These are phyloP conservation scores for Dillenia turbinata DNA, from an alignment of 164 flowering plant genomes.

Conservation along the genomic window DNA sequence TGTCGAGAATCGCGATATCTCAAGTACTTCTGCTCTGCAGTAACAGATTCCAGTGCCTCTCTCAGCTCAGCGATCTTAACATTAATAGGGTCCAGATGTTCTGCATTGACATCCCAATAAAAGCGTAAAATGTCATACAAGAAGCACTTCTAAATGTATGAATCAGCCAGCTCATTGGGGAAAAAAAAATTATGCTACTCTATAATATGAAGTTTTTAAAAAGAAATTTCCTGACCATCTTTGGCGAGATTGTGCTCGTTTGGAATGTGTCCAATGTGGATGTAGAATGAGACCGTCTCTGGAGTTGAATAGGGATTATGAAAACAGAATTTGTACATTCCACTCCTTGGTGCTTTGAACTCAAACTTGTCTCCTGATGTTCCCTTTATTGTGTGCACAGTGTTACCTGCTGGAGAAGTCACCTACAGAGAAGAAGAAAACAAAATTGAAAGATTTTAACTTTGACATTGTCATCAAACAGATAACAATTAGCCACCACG, in stretches of 20 bases:
- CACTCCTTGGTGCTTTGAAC: conserved; percentile 82
- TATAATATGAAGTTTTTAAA: background rate
- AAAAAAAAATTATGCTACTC: background rate
- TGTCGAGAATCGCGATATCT: conserved; percentile 94
- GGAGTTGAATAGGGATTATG: conserved; percentile 82
- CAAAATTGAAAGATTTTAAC: background rate
- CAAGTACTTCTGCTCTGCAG: conserved; percentile 86
- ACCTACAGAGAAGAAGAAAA: conserved; percentile 37
- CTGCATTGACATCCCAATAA: conserved; percentile 34
- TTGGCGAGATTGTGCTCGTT: conserved; percentile 94
- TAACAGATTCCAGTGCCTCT: conserved; percentile 90
- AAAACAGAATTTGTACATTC: conserved; percentile 97
- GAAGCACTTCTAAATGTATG: too few species aligned
- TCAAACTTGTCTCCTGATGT: conserved; percentile 93
- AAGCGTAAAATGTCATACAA: background rate
- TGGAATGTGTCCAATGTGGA: conserved; percentile 95
- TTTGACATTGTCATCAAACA: background rate
- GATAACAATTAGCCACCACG: background rate
- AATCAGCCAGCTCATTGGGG: background rate
- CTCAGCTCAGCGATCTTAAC: conserved; percentile 90
- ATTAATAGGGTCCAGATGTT: conserved; percentile 91
- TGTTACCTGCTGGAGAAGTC: conserved; percentile 74
- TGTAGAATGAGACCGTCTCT: conserved; percentile 90
- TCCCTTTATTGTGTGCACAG: conserved; percentile 65
- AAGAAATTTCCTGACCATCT: conserved; percentile 59